A percentile compares a stretch with the other conserved stretches of the same genome.
phyloP scores from a whole-genome alignment of 2,329 filamentous ascomycete species.

The Cephalotrichum gorgonifer region DNA sequence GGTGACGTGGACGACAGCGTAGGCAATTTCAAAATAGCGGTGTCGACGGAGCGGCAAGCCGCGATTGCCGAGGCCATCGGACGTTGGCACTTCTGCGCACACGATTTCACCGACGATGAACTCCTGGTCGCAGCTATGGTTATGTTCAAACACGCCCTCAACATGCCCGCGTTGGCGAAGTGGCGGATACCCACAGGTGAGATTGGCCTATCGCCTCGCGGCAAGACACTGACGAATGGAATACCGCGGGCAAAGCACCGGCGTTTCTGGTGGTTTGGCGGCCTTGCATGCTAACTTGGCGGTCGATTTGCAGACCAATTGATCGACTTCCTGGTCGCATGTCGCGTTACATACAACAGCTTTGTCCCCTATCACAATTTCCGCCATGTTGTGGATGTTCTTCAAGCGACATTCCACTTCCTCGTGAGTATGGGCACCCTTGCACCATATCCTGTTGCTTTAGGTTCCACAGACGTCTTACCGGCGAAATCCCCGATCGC shows the following conservation, averaged over 20 bases:
- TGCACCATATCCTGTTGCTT: slow-evolving; percentile 47
- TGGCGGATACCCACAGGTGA: slow-evolving; percentile 73
- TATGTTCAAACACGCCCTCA: slow-evolving; percentile 84
- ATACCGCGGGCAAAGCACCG: background rate
- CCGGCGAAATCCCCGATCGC: slow-evolving; percentile 54
- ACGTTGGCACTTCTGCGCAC: slow-evolving; percentile 80
- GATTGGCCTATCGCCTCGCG: slow-evolving; percentile 15
- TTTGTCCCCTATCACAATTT: slow-evolving; percentile 99
- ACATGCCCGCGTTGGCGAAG: slow-evolving; percentile 67
- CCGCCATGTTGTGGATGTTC: slow-evolving; percentile 88
- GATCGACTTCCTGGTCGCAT: slow-evolving; percentile 75
- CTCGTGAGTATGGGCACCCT: slow-evolving; percentile 70
- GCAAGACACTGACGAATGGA: background rate
- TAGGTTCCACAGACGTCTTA: slow-evolving; percentile 23
- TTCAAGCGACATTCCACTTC: slow-evolving; percentile 89
- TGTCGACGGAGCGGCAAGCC: slow-evolving; percentile 54
- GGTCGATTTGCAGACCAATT: slow-evolving; percentile 52
- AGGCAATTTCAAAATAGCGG: slow-evolving; percentile 54
- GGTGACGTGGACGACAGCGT: slow-evolving; percentile 52
- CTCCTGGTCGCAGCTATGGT: slow-evolving; percentile 72
- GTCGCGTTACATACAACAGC: slow-evolving; percentile 87
- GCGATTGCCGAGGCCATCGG: slow-evolving; percentile 61
- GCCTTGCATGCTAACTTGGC: slow-evolving; percentile 25
- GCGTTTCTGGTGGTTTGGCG: background rate
- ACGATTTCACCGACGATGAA: slow-evolving; percentile 84